Evolutionary conservation across 768 basidiomycete species (phyloP).

Genomic region (Pleurotus salmoneostramineus): DNA sequence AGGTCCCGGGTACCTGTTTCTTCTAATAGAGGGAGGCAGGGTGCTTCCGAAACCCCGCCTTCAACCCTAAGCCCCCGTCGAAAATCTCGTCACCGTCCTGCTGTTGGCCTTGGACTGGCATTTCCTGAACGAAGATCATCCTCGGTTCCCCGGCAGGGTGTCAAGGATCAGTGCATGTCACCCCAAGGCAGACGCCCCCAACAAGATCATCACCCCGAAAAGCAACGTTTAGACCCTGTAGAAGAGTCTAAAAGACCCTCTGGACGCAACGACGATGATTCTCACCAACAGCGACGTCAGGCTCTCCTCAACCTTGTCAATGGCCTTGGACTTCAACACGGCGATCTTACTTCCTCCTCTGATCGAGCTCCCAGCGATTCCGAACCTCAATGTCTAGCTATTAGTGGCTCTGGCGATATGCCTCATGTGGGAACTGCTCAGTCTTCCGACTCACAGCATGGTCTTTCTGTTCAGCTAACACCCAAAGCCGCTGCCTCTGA

Average conservation of each 20-base stretch:
- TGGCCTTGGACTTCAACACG: constrained; percentile 14
- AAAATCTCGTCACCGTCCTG: neutral
- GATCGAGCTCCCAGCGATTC: neutral
- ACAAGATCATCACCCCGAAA: too few relatives aligned
- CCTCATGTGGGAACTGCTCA: neutral
- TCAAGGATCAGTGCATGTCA: neutral
- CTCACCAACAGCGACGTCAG: constrained; percentile 16
- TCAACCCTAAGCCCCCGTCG: neutral
- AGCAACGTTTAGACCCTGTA: too few relatives aligned
- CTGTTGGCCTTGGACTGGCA: neutral
- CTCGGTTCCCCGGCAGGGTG: constrained; percentile 9
- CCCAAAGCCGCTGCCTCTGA: neutral
- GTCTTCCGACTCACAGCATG: too few relatives aligned
- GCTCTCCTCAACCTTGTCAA: constrained; percentile 20
- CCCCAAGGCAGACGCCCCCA: constrained; percentile 2
- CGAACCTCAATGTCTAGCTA: constrained; percentile 25
- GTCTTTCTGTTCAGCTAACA: neutral
- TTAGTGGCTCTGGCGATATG: constrained; percentile 25
- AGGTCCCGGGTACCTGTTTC: constrained; percentile 8
- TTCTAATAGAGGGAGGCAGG: neutral
- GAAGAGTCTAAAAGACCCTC: too few relatives aligned
- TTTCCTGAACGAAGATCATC: constrained; percentile 1
- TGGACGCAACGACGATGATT: constrained; percentile 5
- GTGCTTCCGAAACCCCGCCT: neutral
- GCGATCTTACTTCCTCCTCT: neutral